These are phyloP conservation scores for Lactarius sanguifluus DNA, from an alignment of 768 basidiomycete genomes.

Conservation along the genomic window DNA sequence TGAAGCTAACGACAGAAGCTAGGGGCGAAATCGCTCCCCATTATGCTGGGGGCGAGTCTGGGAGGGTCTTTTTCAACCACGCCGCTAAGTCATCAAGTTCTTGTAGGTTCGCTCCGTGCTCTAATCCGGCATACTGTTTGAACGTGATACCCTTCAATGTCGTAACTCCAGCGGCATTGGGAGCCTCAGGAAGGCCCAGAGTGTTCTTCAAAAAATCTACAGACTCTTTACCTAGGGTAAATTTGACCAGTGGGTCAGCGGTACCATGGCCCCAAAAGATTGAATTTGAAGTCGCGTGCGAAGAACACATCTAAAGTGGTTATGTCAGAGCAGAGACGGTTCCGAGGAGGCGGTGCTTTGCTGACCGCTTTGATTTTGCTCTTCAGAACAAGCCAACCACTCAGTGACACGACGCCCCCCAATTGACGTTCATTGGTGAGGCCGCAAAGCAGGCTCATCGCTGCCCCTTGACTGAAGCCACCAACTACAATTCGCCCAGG, in stretches of 20 bases:
- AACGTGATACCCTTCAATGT: constrained; percentile 60
- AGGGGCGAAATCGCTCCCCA: not conserved
- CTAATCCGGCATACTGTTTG: constrained; percentile 63
- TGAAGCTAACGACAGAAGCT: not conserved
- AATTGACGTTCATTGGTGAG: constrained; percentile 66
- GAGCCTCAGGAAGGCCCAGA: constrained; percentile 44
- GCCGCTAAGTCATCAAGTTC: constrained; percentile 69
- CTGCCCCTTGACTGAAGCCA: constrained; percentile 86
- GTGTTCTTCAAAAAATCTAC: constrained; percentile 53
- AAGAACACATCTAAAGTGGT: constrained; percentile 54
- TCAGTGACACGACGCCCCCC: constrained; percentile 70
- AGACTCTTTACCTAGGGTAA: constrained; percentile 53
- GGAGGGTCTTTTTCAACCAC: constrained; percentile 67
- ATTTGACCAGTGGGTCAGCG: constrained; percentile 70
- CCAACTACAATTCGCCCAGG: constrained; percentile 76
- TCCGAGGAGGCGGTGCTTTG: constrained; percentile 15
- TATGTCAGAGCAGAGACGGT: constrained; percentile 2
- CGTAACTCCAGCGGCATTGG: constrained; percentile 39
- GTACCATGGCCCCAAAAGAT: constrained; percentile 89
- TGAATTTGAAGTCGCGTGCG: constrained; percentile 60
- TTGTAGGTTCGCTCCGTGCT: constrained; percentile 60
- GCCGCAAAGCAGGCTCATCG: constrained; percentile 74
- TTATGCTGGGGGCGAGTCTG: constrained; percentile 24
- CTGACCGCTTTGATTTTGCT: constrained; percentile 64
- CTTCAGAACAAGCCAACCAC: constrained; percentile 75